phyloP scores from a whole-genome alignment of 345 rosid genomes.

The Pistacia vera region DNA sequence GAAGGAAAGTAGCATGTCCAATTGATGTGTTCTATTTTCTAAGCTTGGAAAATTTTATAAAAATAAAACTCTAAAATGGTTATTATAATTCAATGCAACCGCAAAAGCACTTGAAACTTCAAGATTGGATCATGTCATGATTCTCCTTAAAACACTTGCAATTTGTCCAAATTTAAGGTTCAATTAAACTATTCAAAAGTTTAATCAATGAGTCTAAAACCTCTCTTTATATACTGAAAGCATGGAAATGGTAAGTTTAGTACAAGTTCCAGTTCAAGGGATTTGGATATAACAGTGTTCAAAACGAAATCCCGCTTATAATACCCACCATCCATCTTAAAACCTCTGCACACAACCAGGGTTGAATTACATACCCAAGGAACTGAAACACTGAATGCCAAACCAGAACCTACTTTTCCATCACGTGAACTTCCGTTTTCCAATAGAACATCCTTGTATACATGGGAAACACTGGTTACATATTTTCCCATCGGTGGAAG shows the following conservation, averaged over 20 bases:
- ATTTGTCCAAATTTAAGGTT: background rate
- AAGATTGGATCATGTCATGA: background rate
- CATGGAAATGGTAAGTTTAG: slow-evolving; percentile 74
- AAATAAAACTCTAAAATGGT: no score
- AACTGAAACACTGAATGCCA: slow-evolving; percentile 59
- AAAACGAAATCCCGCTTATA: slow-evolving; percentile 33
- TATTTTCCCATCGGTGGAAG: slow-evolving; percentile 49
- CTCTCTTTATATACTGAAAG: slow-evolving; percentile 60
- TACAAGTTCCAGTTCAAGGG: slow-evolving; percentile 51
- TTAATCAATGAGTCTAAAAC: slow-evolving; percentile 45
- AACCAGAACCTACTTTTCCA: slow-evolving; percentile 32
- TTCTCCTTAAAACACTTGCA: background rate
- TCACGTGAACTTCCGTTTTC: slow-evolving; percentile 38
- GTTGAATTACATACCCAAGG: slow-evolving; percentile 84
- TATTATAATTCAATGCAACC: no score
- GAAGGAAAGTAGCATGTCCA: no score
- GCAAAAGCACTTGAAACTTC: no score
- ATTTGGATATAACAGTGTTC: slow-evolving; percentile 47
- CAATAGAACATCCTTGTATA: slow-evolving; percentile 57
- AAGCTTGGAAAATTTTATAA: no score
- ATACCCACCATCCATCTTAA: slow-evolving; percentile 23
- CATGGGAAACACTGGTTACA: slow-evolving; percentile 53
- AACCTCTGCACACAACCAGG: slow-evolving; percentile 73
- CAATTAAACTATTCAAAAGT: background rate
- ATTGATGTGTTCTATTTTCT: no score